A percentile compares a stretch with the other conserved stretches of the same genome.
Conservation (phyloP, 2,329 filamentous ascomycete genomes). For the Ceratocystis variospora region DNA sequence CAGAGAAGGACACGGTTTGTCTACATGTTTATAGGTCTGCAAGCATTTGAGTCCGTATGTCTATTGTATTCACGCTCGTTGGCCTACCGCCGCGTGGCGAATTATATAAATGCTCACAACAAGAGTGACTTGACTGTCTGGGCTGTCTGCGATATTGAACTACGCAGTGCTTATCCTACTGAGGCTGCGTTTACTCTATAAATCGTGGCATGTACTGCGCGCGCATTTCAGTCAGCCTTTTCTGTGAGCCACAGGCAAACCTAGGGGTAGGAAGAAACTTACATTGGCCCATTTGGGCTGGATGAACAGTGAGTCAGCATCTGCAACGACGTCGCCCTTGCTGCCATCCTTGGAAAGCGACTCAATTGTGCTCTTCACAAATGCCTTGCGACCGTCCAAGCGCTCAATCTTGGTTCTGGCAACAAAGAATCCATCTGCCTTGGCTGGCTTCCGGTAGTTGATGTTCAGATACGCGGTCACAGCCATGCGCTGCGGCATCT, state of each 20-base stretch:
- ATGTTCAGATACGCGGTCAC: conserved; percentile 75
- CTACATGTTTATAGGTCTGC: too few relatives aligned
- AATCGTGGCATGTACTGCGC: conserved; percentile 23
- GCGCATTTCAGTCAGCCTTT: conserved; percentile 11
- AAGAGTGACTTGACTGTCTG: not conserved
- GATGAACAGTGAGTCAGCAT: conserved; percentile 76
- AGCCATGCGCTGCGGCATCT: conserved; percentile 71
- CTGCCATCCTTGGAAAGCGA: conserved; percentile 48
- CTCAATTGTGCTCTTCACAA: conserved; percentile 81
- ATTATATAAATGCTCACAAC: not conserved
- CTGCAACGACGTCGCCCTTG: conserved; percentile 57
- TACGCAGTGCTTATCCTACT: not conserved
- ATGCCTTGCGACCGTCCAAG: conserved; percentile 86
- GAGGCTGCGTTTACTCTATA: not conserved
- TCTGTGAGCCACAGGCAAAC: not conserved
- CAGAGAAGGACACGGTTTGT: not conserved
- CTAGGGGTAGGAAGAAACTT: conserved; percentile 28
- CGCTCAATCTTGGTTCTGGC: conserved; percentile 65
- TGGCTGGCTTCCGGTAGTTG: conserved; percentile 71
- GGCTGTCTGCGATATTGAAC: not conserved
- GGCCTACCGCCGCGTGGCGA: not conserved
- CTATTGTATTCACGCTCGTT: not conserved
- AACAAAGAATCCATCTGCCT: conserved; percentile 62
- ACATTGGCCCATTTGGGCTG: conserved; percentile 73
- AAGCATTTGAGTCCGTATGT: too few relatives aligned